These are phyloP conservation scores for Stagonosporopsis vannaccii DNA, from an alignment of 2,329 filamentous ascomycete species.

Conservation along the genomic window DNA sequence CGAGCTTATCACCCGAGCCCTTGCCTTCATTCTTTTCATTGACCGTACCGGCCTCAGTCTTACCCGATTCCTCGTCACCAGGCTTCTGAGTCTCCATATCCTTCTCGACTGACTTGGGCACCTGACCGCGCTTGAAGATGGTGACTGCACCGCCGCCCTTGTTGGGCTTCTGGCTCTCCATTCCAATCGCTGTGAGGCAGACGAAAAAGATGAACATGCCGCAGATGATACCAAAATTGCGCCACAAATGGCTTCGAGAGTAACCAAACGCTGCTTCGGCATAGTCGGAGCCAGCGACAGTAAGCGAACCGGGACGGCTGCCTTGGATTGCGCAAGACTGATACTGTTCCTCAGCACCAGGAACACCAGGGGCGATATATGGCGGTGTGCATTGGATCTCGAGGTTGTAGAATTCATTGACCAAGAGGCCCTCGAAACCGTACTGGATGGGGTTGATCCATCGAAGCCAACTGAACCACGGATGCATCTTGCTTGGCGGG, in stretches of 20 bases:
- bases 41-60: slow-evolving; percentile 40
- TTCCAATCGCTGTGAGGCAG: slow-evolving; percentile 53
- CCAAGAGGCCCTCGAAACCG: slow-evolving; percentile 71
- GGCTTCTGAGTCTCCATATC: slow-evolving; percentile 62
- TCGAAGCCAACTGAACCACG: slow-evolving; percentile 50
- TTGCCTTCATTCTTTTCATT: slow-evolving; percentile 35
- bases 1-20: slow-evolving; percentile 31
- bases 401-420: slow-evolving; percentile 73
- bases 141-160: slow-evolving; percentile 66
- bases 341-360: slow-evolving; percentile 55
- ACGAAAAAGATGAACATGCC: slow-evolving; percentile 60
- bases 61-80: slow-evolving; percentile 61
- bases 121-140: slow-evolving; percentile 69
- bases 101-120: slow-evolving; percentile 64
- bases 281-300: slow-evolving; percentile 64
- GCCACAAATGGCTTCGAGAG: slow-evolving; percentile 66
- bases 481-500: slow-evolving; percentile 50
- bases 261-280: slow-evolving; percentile 64
- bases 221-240: slow-evolving; percentile 62
- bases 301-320: slow-evolving; percentile 59
- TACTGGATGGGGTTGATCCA: slow-evolving; percentile 69
- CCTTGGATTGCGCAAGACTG: slow-evolving; percentile 69
- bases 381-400: slow-evolving; percentile 63
- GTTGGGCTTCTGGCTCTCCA: slow-evolving; percentile 64
- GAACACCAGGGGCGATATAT: slow-evolving; percentile 63